Percentiles rank a stretch among this genome's conserved stretches.
These are phyloP conservation scores for Calonectria ilicicola DNA, from an alignment of 2,329 filamentous ascomycete genomes.

Conservation along the genomic window DNA sequence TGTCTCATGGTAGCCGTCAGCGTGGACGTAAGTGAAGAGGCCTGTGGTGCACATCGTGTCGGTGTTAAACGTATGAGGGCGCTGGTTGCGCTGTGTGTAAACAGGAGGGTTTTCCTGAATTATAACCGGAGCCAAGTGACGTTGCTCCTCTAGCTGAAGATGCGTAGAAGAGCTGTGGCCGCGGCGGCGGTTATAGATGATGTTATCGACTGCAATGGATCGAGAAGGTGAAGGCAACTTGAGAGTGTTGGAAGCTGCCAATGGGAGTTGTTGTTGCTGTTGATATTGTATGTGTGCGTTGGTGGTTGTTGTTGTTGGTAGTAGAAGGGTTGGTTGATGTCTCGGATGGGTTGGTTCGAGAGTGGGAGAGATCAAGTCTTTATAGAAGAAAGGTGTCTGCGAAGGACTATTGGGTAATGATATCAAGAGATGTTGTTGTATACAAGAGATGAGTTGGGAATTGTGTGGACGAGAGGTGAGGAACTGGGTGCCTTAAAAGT, in stretches of 20 bases:
- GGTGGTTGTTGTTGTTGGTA: background rate
- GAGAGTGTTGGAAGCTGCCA: conserved; percentile 17
- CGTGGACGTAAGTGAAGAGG: conserved; percentile 59
- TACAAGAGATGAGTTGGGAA: conserved; percentile 30
- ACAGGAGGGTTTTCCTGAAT: conserved; percentile 37
- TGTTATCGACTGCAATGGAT: conserved; percentile 36
- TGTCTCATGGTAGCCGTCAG: conserved; percentile 55
- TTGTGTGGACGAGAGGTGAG: conserved; percentile 26
- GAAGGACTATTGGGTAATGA: conserved; percentile 1
- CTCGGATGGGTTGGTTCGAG: conserved; percentile 30
- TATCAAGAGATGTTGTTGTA: conserved; percentile 13
- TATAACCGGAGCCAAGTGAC: conserved; percentile 33
- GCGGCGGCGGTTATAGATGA: conserved; percentile 32
- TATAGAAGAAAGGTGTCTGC: conserved; percentile 32
- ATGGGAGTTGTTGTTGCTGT: conserved; percentile 11
- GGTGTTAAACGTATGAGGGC: conserved; percentile 34
- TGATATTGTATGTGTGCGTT: background rate
- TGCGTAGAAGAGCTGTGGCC: conserved; percentile 26
- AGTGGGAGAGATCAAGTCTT: conserved; percentile 29
- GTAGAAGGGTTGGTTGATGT: conserved; percentile 10
- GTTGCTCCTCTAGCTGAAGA: conserved; percentile 21
- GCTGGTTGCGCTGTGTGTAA: conserved; percentile 32
- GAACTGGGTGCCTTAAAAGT: conserved; percentile 36
- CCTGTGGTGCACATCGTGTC: conserved; percentile 64
- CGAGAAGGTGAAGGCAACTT: conserved; percentile 36